phyloP scores from a whole-genome alignment of 352 stramenopile genomes.

The Aphanomyces invadans region DNA sequence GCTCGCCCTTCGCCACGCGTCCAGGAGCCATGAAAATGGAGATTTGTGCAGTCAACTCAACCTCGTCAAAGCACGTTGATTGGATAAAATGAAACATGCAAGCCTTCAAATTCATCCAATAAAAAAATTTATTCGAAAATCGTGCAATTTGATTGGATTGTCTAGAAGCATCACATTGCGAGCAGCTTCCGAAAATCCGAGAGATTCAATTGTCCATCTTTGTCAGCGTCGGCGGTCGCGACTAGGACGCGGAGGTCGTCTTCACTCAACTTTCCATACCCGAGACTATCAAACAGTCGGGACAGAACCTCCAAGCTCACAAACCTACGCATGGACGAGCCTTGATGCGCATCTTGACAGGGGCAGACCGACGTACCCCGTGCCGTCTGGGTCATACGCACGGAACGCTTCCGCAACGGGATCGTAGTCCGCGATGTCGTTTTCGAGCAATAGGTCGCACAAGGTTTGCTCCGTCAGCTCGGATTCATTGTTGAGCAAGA shows the following conservation, averaged over 20 bases:
- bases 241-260: conserved; percentile 80
- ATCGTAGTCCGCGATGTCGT: conserved; percentile 88
- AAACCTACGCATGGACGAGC: background rate
- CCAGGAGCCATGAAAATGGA: background rate
- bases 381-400: conserved; percentile 83
- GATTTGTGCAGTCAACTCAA: background rate
- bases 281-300: conserved; percentile 73
- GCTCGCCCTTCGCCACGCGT: conserved; percentile 26
- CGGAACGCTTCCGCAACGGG: conserved; percentile 84
- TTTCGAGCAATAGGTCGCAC: conserved; percentile 68
- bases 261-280: conserved; percentile 70
- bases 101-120: background rate
- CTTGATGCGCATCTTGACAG: background rate
- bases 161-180: conserved; percentile 5
- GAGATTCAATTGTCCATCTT: conserved; percentile 70
- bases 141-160: background rate
- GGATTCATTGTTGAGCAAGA: conserved; percentile 81
- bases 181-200: conserved; percentile 76
- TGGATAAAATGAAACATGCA: conserved; percentile 1
- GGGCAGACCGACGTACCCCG: conserved; percentile 45
- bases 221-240: conserved; percentile 78
- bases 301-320: conserved; percentile 42
- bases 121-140: background rate
- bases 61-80: background rate
- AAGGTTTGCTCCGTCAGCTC: conserved; percentile 71